phyloP scores from a whole-genome alignment of 257 asterid genomes.

The Penstemon davidsonii region DNA sequence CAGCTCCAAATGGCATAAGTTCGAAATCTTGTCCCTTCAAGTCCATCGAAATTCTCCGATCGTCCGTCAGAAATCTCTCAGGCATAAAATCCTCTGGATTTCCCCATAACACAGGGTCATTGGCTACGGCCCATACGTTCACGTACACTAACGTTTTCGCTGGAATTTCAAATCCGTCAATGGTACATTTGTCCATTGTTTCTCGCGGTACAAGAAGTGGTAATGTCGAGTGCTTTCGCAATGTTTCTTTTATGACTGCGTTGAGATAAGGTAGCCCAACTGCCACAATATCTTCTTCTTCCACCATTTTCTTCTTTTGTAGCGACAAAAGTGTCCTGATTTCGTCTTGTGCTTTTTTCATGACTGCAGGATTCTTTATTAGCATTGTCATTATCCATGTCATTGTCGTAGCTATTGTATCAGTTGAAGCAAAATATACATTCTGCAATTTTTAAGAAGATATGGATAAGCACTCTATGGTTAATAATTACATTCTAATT shows the following conservation, averaged over 20 bases:
- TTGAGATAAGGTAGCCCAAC: slow-evolving; percentile 14
- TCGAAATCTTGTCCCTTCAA: slow-evolving; percentile 18
- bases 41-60: background rate
- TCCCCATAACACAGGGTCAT: slow-evolving; percentile 25
- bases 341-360: slow-evolving; percentile 26
- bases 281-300: background rate
- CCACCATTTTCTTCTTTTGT: background rate
- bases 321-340: background rate
- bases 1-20: slow-evolving; percentile 36
- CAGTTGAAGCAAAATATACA: slow-evolving; percentile 30
- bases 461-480: too few species aligned
- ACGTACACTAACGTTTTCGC: slow-evolving; percentile 22
- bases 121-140: slow-evolving; percentile 29
- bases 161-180: slow-evolving; percentile 25
- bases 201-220: slow-evolving; percentile 26
- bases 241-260: slow-evolving; percentile 27
- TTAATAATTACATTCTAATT: too few species aligned
- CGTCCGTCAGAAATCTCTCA: slow-evolving; percentile 22
- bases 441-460: slow-evolving; percentile 1
- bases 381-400: slow-evolving; percentile 31
- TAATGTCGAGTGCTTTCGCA: slow-evolving; percentile 21
- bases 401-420: slow-evolving; percentile 24
- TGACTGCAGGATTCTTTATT: slow-evolving; percentile 21
- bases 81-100: slow-evolving; percentile 25
- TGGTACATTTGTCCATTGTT: background rate